Evolutionary conservation across 176 grass and related monocot genomes (phyloP), one percentile per base, ranked within the genome.

Genomic region (Avena insularis): DNA sequence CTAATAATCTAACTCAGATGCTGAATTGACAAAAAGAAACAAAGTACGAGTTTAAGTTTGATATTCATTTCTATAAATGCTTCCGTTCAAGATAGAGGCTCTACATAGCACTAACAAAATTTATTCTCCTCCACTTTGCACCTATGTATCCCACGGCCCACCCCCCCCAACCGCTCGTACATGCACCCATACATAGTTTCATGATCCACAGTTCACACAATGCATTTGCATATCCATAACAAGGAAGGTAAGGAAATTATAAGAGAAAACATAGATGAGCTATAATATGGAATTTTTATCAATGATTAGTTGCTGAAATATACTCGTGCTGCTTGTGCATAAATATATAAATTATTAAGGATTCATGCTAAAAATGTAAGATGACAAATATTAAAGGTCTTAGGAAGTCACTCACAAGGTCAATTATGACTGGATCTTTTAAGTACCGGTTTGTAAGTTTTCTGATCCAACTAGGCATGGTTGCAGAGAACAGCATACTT

Each of bases 401-500:
- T 8, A 74, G 33, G 6, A 59, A 43, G 33, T 59, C 3, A 91
- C 93, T 92, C 66, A 95, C 93, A 79, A 95, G 93, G 69, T 95
- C 93, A 86, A 95, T 90, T 12, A 69, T 83, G 49, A 90, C 61
- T 58, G 93, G 93, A 81, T 95, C 90, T 58, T 95, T 95, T 78
- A 95, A 70, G 73, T 88, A 92, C 84, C 86, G 86, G 56, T 81
- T 82, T 15, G 90, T 77, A 86, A 95, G 84, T 75, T 88, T 92
- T 83, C 85, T 90, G 76, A 95, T 95, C 93, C 93, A 95, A 65
- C 77, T 38, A 55, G 93, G 93, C 93, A 95, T 95, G 79, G 93
- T 95, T 55, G 93, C 93, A 80, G 93, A 95, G 35, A 95, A 95
- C 84, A 95, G 82, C 93, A 95, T 95, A 46, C 88, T 90, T 85